Evolutionary conservation across 768 basidiomycete genomes (phyloP).

Genomic region (Strobilomyces dryophilus): DNA sequence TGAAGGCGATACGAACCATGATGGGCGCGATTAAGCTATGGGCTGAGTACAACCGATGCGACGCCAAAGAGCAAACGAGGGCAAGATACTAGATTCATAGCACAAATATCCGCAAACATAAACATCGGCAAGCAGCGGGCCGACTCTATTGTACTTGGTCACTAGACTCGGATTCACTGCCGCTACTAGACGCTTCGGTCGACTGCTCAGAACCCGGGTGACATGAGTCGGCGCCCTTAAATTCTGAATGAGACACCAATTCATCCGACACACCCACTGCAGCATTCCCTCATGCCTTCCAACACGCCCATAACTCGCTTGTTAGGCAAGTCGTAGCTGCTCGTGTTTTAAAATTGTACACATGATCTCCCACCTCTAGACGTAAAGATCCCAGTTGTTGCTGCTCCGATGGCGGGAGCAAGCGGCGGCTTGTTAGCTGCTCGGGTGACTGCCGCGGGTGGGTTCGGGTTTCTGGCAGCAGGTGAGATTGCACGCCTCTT

Average conservation of each 20-base stretch:
- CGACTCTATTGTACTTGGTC: too few species aligned
- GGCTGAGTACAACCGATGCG: conserved; percentile 13
- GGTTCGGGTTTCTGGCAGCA: conserved; percentile 71
- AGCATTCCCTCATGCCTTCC: conserved; percentile 12
- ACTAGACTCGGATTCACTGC: not conserved
- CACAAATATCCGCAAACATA: conserved; percentile 36
- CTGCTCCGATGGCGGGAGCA: conserved; percentile 69
- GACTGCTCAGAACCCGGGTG: not conserved
- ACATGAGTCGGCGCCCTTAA: not conserved
- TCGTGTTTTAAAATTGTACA: not conserved
- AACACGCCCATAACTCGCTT: conserved; percentile 46
- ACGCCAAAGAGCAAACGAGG: conserved; percentile 24
- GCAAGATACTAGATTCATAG: conserved; percentile 5
- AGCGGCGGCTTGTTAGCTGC: conserved; percentile 60
- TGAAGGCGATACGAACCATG: conserved; percentile 46
- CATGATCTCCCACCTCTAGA: conserved; percentile 32
- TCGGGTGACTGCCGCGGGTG: conserved; percentile 62
- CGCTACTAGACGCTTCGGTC: not conserved
- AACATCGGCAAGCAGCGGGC: not conserved
- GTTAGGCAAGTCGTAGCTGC: conserved; percentile 37
- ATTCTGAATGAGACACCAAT: not conserved
- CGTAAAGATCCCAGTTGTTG: conserved; percentile 55
- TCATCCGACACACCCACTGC: not conserved
- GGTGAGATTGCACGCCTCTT: conserved; percentile 33
- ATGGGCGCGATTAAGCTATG: conserved; percentile 40